Evolutionary conservation across 306 rosid genomes (phyloP).

Genomic region (Gleditsia sinensis): DNA sequence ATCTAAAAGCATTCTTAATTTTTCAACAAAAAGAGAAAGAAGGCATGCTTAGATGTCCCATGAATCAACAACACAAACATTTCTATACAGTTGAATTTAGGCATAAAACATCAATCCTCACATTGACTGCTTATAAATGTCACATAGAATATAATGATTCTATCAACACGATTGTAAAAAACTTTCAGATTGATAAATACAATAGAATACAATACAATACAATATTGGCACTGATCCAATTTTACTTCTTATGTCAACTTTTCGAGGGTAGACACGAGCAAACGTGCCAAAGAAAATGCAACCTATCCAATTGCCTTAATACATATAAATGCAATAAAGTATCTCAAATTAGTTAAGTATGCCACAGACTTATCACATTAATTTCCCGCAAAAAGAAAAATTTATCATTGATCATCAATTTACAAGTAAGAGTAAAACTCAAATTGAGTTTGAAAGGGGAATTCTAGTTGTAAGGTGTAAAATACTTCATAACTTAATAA

Average conservation of each 20-base stretch:
- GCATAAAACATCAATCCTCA: neutral
- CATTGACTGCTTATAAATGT: neutral
- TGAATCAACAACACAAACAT: neutral
- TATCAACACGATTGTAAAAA: no score
- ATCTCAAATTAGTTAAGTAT: neutral
- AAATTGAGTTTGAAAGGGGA: neutral
- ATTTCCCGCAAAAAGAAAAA: neutral
- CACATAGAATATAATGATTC: neutral
- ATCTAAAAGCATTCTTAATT: neutral
- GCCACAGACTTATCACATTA: neutral
- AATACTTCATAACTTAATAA: neutral
- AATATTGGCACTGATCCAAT: neutral
- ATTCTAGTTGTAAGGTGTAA: neutral
- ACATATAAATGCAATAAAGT: neutral
- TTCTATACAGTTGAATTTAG: no score
- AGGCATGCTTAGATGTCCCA: neutral
- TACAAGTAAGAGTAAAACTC: neutral
- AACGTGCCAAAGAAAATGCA: neutral
- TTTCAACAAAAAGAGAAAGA: neutral
- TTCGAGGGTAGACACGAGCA: neutral
- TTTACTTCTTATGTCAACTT: neutral
- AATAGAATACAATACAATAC: no score
- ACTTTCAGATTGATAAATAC: no score
- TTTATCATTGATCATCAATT: neutral
- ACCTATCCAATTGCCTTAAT: neutral